A percentile compares a stretch with the other conserved stretches of the same genome.
These are phyloP conservation scores for Gossypium mustelinum DNA, from an alignment of 345 rosid genomes.

Conservation along the genomic window DNA sequence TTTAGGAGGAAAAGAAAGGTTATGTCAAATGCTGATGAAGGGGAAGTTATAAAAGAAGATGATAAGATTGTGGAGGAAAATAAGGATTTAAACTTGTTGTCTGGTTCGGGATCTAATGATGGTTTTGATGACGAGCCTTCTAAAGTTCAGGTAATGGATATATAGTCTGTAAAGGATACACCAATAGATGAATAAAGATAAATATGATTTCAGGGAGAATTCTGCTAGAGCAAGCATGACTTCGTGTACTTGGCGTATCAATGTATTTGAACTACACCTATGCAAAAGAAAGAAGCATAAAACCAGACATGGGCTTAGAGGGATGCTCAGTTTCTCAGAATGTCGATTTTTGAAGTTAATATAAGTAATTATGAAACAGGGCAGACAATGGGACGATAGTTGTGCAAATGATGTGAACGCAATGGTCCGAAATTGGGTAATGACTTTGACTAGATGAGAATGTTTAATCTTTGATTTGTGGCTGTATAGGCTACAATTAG, in stretches of 20 bases:
- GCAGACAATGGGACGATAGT: neutral
- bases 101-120: neutral
- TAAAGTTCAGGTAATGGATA: neutral
- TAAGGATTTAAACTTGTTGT: neutral
- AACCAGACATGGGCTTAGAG: neutral
- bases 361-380: neutral
- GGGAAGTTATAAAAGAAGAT: neutral
- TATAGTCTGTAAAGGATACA: neutral
- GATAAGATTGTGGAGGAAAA: neutral
- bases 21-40: neutral
- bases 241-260: neutral
- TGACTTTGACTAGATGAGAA: neutral
- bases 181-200: neutral
- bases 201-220: neutral
- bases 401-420: neutral
- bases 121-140: neutral
- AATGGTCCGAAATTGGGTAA: neutral
- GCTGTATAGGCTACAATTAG: neutral
- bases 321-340: too few species aligned
- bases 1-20: conserved; percentile 8
- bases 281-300: neutral
- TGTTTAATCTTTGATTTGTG: neutral
- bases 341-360: too few species aligned
- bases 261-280: neutral
- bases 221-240: conserved; percentile 3